Percentiles rank a stretch among this genome's conserved stretches.
These are phyloP conservation scores for Aquilaria malaccensis DNA, from an alignment of 345 rosid genomes.

Conservation along the genomic window DNA sequence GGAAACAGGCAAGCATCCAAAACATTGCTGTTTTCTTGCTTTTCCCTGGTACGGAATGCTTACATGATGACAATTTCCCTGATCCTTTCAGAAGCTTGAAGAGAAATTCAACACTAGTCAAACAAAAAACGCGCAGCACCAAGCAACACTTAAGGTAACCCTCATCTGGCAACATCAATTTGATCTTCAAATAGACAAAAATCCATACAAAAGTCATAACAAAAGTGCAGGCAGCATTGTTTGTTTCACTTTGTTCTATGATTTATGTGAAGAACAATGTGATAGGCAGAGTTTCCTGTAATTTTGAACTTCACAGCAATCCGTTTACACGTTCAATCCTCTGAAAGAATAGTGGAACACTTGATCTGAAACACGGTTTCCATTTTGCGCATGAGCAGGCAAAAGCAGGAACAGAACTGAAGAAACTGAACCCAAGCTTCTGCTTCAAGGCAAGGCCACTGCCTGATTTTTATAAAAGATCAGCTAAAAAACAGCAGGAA, in stretches of 20 bases:
- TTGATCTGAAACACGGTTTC: too few relatives aligned
- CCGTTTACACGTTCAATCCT: too few relatives aligned
- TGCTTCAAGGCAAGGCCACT: slow-evolving; percentile 96
- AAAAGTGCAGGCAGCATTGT: too few relatives aligned
- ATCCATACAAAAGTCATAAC: too few relatives aligned
- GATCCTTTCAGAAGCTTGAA: slow-evolving; percentile 57
- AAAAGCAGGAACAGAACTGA: slow-evolving; percentile 61
- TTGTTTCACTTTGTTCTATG: too few relatives aligned
- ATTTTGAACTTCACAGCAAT: too few relatives aligned
- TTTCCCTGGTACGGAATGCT: not conserved
- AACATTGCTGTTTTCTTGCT: not conserved
- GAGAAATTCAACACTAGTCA: slow-evolving; percentile 63
- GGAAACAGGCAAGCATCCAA: slow-evolving; percentile 57
- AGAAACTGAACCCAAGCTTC: slow-evolving; percentile 49
- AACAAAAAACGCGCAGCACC: slow-evolving; percentile 37
- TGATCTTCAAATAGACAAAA: too few relatives aligned
- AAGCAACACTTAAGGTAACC: slow-evolving; percentile 40
- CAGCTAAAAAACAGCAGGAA: slow-evolving; percentile 28
- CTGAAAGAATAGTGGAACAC: too few relatives aligned
- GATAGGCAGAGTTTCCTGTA: too few relatives aligned
- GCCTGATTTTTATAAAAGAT: slow-evolving; percentile 70
- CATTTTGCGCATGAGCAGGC: slow-evolving; percentile 29
- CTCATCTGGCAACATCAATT: not conserved
- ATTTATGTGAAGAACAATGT: too few relatives aligned
- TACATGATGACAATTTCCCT: not conserved